Conservation (phyloP, 148 eudicot genomes). For the Simmondsia chinensis region DNA sequence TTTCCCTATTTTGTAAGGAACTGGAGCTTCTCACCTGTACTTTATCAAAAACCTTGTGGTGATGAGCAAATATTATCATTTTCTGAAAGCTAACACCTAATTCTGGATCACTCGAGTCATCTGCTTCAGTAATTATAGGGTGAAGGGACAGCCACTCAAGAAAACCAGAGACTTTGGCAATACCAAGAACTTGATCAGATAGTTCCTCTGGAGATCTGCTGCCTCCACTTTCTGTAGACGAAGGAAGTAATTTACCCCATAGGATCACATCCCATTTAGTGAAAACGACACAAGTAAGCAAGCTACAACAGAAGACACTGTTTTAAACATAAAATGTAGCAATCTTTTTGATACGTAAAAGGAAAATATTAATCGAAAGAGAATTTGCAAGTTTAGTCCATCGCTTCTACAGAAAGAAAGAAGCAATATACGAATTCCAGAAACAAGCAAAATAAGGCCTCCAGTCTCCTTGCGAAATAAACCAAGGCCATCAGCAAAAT, state of each 20-base stretch:
- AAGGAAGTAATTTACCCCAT: constrained; percentile 2
- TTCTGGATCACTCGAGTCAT: constrained; percentile 28
- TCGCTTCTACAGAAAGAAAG: no score
- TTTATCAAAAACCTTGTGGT: constrained; percentile 78
- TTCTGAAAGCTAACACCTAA: constrained; percentile 48
- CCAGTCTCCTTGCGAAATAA: no score
- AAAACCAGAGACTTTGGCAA: constrained; percentile 82
- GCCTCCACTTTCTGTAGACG: constrained; percentile 31
- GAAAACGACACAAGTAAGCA: background rate
- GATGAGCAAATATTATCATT: constrained; percentile 97
- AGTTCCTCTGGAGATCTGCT: constrained; percentile 31
- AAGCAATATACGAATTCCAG: no score
- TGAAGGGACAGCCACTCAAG: constrained; percentile 89
- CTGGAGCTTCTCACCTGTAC: constrained; percentile 59
- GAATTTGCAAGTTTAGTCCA: no score
- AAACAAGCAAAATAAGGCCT: no score
- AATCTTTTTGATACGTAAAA: no score
- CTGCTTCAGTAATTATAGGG: constrained; percentile 52
- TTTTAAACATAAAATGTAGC: no score
- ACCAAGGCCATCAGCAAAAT: no score
- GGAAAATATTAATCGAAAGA: no score
- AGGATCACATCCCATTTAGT: background rate
- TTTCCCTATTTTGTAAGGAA: background rate
- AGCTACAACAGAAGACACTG: no score
- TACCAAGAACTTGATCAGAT: constrained; percentile 67